A percentile compares a stretch with the other conserved stretches of the same genome.
These are phyloP conservation scores for Boehmeria nivea DNA, from an alignment of 306 rosid genomes.

Conservation along the genomic window DNA sequence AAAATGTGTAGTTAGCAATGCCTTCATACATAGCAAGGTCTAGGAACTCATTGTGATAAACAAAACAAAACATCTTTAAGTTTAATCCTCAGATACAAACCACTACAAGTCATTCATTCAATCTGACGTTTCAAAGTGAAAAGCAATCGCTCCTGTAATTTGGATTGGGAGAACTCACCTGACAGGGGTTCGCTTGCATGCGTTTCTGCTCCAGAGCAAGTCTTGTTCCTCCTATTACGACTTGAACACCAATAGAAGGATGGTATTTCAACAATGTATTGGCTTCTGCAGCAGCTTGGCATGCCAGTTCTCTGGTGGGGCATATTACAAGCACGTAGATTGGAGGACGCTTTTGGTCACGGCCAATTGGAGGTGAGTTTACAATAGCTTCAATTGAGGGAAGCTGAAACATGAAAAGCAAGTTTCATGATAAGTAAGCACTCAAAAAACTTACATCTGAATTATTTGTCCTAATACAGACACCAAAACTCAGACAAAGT, in stretches of 20 bases:
- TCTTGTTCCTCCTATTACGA: conserved; percentile 93
- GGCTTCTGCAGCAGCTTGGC: conserved; percentile 90
- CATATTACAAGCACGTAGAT: conserved; percentile 84
- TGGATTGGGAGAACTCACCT: conserved; percentile 47
- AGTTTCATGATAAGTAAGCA: neutral
- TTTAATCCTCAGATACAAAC: neutral
- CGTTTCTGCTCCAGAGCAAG: conserved; percentile 84
- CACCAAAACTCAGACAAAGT: too few relatives aligned
- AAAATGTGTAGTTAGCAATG: conserved; percentile 10
- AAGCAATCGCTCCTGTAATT: neutral
- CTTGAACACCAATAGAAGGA: conserved; percentile 83
- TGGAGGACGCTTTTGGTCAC: conserved; percentile 69
- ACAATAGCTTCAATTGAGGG: conserved; percentile 85
- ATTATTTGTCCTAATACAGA: too few relatives aligned
- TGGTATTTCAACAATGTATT: conserved; percentile 72
- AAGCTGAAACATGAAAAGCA: conserved; percentile 56
- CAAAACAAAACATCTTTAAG: neutral
- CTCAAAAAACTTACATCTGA: too few relatives aligned
- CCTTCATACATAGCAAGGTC: conserved; percentile 8
- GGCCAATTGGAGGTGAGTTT: conserved; percentile 53
- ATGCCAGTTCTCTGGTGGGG: conserved; percentile 96
- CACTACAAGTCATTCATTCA: conserved; percentile 12
- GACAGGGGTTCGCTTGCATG: conserved; percentile 89
- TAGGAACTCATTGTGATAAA: neutral
- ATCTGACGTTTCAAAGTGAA: conserved; percentile 13